Base-by-base conservation (phyloP, 495 filamentous ascomycete species). In the Penicillium roqueforti region DNA sequence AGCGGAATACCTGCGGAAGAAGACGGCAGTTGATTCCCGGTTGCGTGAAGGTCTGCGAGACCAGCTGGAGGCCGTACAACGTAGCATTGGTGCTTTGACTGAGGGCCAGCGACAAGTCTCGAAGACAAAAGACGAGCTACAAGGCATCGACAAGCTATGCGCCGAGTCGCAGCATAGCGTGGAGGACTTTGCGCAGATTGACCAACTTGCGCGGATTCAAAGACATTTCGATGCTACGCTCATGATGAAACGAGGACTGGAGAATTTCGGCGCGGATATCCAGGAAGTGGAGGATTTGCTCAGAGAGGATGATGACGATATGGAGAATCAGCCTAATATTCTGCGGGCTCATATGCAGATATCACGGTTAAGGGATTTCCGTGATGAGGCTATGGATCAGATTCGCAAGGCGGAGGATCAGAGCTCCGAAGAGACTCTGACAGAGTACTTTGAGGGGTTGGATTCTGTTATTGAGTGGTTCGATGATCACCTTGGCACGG, bases 81-180 rank as follows among this genome's bases (percentile, higher is more conserved):
- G 84, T 45, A 93, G 95, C 65, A 96, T 98, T 81, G 84, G 76
- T 51, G 83, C 84, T 32, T 84, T 98, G 53, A 81, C 80, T 37
- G 90, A 96, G 70, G 91, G 90, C 45, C 91, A 96, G 69, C 84
- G 89, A 59, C 88, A 86, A 44, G 85, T 97, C 11, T 84, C 87
- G 55, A 82, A 84, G 56, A 96, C 96, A 62, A 92, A 92, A 70
- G 95, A 97, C 62, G 93, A 97, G 76, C 92, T 99, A 79, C 87
- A 91, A 77, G 93, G 93, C 72, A 97, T 99, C 68, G 95, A 97
- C 72, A 92, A 91, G 76, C 80, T 99, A 46, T 97, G 93, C 73
- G 88, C 89, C 54, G 95, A 97, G 68, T 88, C 90, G 45, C 92
- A 97, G 74, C 85, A 87, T 62, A 96, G 96, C 82, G 96, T 97